Percentiles rank a stretch among this genome's conserved stretches.
These are phyloP conservation scores for Chaetomiaceae sp. DNA, from an alignment of 2,329 filamentous ascomycete species.

Conservation along the genomic window DNA sequence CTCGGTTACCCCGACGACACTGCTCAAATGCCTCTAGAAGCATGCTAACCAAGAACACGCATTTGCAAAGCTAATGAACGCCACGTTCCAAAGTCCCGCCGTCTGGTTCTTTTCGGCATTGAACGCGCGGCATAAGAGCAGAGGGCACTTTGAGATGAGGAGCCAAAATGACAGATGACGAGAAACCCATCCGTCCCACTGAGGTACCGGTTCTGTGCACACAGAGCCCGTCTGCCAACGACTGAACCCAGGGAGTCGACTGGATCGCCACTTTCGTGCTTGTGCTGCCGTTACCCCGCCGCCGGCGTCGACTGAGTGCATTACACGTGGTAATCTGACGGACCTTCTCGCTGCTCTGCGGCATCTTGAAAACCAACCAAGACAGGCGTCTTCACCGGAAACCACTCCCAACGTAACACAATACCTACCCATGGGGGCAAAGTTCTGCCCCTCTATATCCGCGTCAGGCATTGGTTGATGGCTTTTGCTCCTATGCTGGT, in stretches of 20 bases:
- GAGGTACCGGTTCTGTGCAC: too few relatives aligned
- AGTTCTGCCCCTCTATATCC: too few relatives aligned
- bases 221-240: too few relatives aligned
- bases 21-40: background rate
- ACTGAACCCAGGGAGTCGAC: background rate
- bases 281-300: slow-evolving; percentile 1
- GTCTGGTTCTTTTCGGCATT: background rate
- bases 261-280: background rate
- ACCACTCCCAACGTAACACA: too few relatives aligned
- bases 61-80: slow-evolving; percentile 7
- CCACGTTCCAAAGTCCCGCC: background rate
- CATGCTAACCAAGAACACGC: background rate
- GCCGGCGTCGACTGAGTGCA: background rate
- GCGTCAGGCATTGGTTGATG: too few relatives aligned
- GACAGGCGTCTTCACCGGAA: too few relatives aligned
- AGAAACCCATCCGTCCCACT: too few relatives aligned
- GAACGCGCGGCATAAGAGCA: background rate
- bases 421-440: too few relatives aligned
- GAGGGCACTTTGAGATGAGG: background rate
- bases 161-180: background rate
- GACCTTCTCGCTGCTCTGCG: background rate
- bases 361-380: too few relatives aligned
- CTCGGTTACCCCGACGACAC: background rate
- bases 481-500: too few relatives aligned
- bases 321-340: background rate